Evolutionary conservation across 768 basidiomycete genomes (phyloP), one percentile per base, ranked within the genome.

Genomic region (Kwoniella sp.): DNA sequence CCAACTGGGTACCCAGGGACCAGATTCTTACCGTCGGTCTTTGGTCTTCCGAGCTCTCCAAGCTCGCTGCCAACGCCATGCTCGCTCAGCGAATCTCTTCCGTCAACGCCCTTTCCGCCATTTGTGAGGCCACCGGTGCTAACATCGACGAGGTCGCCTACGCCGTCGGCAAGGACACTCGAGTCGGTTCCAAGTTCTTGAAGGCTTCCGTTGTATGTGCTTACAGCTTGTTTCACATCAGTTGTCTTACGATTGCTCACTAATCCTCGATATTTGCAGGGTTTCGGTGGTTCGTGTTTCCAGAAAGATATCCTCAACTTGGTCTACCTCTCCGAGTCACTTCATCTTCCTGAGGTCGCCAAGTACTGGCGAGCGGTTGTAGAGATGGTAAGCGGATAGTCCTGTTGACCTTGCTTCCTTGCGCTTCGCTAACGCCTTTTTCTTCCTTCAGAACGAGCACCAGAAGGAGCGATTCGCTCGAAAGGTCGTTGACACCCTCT

Each of bases 231-330:
- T 2, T 25, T 25, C 31, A 2, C 20, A 41, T 34, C 2, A 4
- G 3, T 26, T 25, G 29, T 29, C 28, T 56, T 4, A 1, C 8
- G 13, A 34, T 45, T 41, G 28, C 22, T n/a, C 4, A 55, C 23
- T 55, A 13, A 48, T n/a, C 20, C 5, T 23, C 4, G 0, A 20
- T 11, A 1, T 0, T 34, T 15, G 22, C 41, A 73, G 74, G 95
- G 96, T 23, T 99, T 99, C 75, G 95, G 96, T 67, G 96, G 96
- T 38, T 92, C 90, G 13, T 99, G 95, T 84, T 99, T 99, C 91
- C 95, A 98, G 84, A 98, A 99, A 63, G 95, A 99, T 79, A 98
- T 98, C 82, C 88, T 99, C 77, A 99, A 99, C 84, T 85, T 99
- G 67, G 96, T 98, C 51, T 99, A 99, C 84, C 87, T 99, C 50